Evolutionary conservation across 257 asterid genomes (phyloP).

Genomic region (Gardenia jasminoides): DNA sequence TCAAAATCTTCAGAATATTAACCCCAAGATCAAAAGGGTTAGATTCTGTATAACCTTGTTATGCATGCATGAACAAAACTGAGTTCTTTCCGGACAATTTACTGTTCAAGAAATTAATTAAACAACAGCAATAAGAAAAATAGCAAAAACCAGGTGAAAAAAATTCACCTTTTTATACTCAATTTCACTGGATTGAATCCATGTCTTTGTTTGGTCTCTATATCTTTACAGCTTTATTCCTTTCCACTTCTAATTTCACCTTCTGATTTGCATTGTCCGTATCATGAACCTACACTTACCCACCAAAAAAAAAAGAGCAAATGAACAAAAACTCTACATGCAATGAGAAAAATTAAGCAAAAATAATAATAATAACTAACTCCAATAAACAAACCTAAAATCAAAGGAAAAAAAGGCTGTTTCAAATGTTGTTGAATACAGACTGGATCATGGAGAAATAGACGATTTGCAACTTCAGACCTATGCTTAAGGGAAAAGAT

Average conservation of each 20-base stretch:
- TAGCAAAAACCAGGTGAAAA: background rate
- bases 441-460: no score
- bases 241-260: conserved; percentile 98
- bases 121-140: background rate
- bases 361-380: background rate
- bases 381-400: background rate
- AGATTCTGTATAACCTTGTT: background rate
- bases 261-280: conserved; percentile 97
- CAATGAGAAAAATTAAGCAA: background rate
- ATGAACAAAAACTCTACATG: background rate
- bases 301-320: background rate
- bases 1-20: background rate
- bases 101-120: background rate
- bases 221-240: conserved; percentile 96
- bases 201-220: conserved; percentile 96
- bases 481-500: no score
- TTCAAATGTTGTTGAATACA: conserved; percentile 97
- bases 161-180: conserved; percentile 86
- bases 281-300: conserved; percentile 68
- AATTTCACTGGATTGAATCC: conserved; percentile 99
- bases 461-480: no score
- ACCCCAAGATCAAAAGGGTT: no score
- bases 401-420: conserved; percentile 31
- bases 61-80: background rate
- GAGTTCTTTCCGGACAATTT: background rate